Conservation (phyloP, 345 rosid genomes). For the Bretschneidera sinensis region DNA sequence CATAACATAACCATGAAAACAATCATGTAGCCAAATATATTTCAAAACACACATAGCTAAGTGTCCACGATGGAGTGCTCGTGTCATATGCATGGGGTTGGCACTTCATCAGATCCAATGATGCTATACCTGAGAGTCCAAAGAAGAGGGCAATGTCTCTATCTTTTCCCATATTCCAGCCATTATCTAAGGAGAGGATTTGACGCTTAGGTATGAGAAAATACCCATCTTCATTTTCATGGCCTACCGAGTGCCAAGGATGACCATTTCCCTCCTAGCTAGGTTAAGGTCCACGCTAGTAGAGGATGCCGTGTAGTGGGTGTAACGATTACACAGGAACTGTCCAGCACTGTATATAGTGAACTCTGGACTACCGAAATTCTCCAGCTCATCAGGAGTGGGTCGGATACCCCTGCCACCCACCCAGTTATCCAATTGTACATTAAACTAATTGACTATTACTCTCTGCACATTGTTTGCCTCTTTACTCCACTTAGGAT, state of each 20-base stretch:
- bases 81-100: no score
- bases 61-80: no score
- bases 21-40: no score
- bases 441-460: constrained; percentile 47
- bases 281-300: constrained; percentile 95
- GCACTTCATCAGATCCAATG: no score
- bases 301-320: constrained; percentile 98
- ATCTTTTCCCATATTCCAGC: constrained; percentile 97
- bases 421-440: constrained; percentile 60
- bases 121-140: constrained; percentile 90
- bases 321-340: constrained; percentile 98
- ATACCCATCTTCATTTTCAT: constrained; percentile 99
- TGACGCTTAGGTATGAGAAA: constrained; percentile 99
- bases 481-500: no score
- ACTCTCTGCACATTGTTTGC: no score
- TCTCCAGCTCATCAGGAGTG: constrained; percentile 95
- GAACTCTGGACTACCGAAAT: constrained; percentile 97
- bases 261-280: constrained; percentile 95
- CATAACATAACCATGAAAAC: no score
- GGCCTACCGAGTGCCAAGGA: constrained; percentile 95
- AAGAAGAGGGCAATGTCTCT: constrained; percentile 99
- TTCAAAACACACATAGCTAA: no score
- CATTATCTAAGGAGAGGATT: constrained; percentile 91
- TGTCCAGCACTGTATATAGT: constrained; percentile 98
- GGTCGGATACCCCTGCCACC: constrained; percentile 99